A percentile compares a stretch with the other conserved stretches of the same genome.
These are phyloP conservation scores for Tripidium arundinaceum DNA, from an alignment of 202 grass and related monocot species.

Conservation along the genomic window DNA sequence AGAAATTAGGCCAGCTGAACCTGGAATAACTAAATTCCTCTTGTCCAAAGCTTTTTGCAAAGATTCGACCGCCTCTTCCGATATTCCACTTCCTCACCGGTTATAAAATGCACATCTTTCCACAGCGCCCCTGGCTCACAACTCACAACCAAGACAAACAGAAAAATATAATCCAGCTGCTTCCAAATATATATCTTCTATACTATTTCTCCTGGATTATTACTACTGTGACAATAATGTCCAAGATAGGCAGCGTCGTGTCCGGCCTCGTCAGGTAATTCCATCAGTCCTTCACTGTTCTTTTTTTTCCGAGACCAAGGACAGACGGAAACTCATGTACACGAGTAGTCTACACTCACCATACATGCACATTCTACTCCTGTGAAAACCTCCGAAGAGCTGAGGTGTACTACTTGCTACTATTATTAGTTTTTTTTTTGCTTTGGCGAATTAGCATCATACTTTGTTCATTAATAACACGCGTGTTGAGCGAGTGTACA, in stretches of 20 bases:
- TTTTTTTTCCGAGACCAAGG: no score
- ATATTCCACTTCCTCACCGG: not conserved
- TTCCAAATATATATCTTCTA: no score
- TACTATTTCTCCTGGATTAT: not conserved
- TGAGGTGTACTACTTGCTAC: not conserved
- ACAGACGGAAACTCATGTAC: no score
- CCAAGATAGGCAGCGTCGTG: slow-evolving; percentile 10
- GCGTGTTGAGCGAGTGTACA: not conserved
- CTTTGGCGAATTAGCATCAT: no score
- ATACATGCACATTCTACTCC: no score
- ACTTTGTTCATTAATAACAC: not conserved
- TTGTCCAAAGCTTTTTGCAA: slow-evolving; percentile 9
- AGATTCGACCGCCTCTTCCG: slow-evolving; percentile 17
- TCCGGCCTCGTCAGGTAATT: not conserved
- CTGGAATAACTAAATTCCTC: slow-evolving; percentile 9
- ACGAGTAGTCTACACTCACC: no score
- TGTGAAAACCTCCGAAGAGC: no score
- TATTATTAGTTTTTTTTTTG: not conserved
- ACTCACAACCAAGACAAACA: not conserved
- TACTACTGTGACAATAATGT: not conserved
- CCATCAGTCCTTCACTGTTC: not conserved
- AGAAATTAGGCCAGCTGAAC: slow-evolving; percentile 11
- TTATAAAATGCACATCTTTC: slow-evolving; percentile 12
- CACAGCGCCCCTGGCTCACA: not conserved
- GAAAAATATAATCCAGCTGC: not conserved